These are phyloP conservation scores for Solanum rostratum DNA, from an alignment of 257 asterid genomes.

Conservation along the genomic window DNA sequence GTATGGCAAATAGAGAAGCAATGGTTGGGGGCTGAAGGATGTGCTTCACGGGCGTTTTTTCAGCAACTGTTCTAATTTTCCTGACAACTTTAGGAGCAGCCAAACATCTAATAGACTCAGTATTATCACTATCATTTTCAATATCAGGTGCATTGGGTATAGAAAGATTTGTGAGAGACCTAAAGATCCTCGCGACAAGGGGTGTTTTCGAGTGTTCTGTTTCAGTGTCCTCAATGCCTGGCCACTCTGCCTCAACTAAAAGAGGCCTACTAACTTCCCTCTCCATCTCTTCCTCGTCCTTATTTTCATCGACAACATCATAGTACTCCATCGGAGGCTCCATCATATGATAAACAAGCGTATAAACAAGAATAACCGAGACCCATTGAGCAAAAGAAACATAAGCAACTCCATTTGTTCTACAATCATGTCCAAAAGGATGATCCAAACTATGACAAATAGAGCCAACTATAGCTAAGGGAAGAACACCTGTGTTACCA, in stretches of 20 bases:
- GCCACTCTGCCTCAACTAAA: constrained; percentile 96
- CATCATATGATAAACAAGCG: constrained; percentile 98
- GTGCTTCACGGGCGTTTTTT: constrained; percentile 51
- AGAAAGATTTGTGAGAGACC: constrained; percentile 19
- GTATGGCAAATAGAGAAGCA: constrained; percentile 60
- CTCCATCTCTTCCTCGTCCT: constrained; percentile 30
- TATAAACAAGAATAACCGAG: constrained; percentile 70
- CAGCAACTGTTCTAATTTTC: constrained; percentile 59
- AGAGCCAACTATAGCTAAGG: constrained; percentile 71
- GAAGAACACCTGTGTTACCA: constrained; percentile 85
- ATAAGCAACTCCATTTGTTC: constrained; percentile 59
- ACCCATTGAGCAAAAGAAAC: constrained; percentile 92
- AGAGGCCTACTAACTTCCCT: constrained; percentile 50
- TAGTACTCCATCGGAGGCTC: constrained; percentile 75
- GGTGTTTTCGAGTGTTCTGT: constrained; percentile 74
- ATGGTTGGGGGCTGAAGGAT: constrained; percentile 81
- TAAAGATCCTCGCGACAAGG: constrained; percentile 52
- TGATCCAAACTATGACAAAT: constrained; percentile 56
- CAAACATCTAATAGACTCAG: constrained; percentile 49
- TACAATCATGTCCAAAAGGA: constrained; percentile 59
- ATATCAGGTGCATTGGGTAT: constrained; percentile 27
- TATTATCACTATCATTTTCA: constrained; percentile 30
- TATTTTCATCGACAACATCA: constrained; percentile 46
- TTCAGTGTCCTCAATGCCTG: constrained; percentile 81
- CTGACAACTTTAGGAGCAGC: constrained; percentile 72